These are phyloP conservation scores for Neurospora sublineolata DNA, from an alignment of 495 filamentous ascomycete genomes.

Conservation along the genomic window DNA sequence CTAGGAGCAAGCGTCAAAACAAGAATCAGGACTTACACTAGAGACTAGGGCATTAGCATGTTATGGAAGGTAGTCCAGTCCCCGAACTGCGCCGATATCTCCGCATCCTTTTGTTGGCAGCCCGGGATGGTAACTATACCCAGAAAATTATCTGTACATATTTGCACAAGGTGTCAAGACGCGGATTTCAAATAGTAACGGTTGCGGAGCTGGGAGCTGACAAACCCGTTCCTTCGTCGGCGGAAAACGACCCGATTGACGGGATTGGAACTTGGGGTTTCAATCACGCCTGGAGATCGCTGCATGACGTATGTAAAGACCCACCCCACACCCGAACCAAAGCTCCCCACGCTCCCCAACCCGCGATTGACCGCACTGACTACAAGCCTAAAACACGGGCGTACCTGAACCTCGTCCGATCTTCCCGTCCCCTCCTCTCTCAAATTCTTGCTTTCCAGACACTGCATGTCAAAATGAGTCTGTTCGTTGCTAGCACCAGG, in stretches of 20 bases:
- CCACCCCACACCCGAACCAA: background rate
- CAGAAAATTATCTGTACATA: background rate
- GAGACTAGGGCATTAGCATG: background rate
- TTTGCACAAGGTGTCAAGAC: background rate
- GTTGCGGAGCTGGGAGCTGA: background rate
- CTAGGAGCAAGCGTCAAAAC: background rate
- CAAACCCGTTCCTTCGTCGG: background rate
- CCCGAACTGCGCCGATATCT: background rate
- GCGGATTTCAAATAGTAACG: background rate
- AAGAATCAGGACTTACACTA: background rate
- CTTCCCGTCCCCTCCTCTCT: background rate
- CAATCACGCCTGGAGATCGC: background rate
- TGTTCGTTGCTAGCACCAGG: constrained; percentile 21
- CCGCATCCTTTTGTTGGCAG: background rate
- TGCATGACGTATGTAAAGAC: background rate
- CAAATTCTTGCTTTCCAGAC: background rate
- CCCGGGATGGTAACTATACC: background rate
- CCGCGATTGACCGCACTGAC: background rate
- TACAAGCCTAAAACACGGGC: background rate
- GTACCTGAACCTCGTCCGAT: background rate
- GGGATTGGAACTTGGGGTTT: background rate
- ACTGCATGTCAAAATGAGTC: constrained; percentile 16
- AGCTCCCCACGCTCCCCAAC: background rate
- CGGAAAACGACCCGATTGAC: background rate
- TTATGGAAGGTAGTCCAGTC: background rate